Percentiles rank a stretch among this genome's conserved stretches.
These are phyloP conservation scores for Calophaca sinica DNA, from an alignment of 306 rosid species.

Conservation along the genomic window DNA sequence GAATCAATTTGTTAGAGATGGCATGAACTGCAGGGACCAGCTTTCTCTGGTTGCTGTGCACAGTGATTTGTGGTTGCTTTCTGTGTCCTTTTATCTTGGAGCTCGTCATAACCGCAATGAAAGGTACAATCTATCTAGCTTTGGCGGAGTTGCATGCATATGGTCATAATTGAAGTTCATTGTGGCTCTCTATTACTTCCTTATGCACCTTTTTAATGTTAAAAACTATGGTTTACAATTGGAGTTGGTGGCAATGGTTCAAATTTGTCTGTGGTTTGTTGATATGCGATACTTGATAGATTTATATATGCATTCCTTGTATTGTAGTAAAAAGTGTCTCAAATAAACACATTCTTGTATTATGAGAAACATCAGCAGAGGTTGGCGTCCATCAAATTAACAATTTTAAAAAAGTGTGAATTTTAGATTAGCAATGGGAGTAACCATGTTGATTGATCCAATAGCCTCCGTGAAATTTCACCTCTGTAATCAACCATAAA, in stretches of 20 bases:
- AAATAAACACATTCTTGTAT: background rate
- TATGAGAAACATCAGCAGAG: background rate
- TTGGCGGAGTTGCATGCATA: constrained; percentile 9
- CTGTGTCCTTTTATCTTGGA: constrained; percentile 93
- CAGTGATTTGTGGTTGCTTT: constrained; percentile 96
- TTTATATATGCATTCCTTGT: constrained; percentile 5
- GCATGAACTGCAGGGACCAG: constrained; percentile 95
- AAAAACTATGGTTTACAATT: background rate
- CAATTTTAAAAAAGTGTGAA: background rate
- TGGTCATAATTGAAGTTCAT: constrained; percentile 20
- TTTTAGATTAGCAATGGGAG: background rate
- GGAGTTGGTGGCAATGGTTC: no score
- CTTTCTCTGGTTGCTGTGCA: constrained; percentile 94
- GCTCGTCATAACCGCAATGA: constrained; percentile 89
- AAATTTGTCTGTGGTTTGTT: background rate
- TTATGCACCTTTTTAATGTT: constrained; percentile 17
- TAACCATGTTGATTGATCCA: no score
- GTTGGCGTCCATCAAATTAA: background rate
- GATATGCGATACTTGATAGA: no score
- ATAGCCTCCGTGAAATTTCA: background rate
- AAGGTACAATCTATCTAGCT: constrained; percentile 61
- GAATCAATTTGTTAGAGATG: constrained; percentile 97
- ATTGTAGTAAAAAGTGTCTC: background rate
- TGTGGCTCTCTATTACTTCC: constrained; percentile 3
- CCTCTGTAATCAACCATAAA: constrained; percentile 2